Evolutionary conservation across 2,329 filamentous ascomycete species (phyloP).

Genomic region (Exserohilum rostratum): DNA sequence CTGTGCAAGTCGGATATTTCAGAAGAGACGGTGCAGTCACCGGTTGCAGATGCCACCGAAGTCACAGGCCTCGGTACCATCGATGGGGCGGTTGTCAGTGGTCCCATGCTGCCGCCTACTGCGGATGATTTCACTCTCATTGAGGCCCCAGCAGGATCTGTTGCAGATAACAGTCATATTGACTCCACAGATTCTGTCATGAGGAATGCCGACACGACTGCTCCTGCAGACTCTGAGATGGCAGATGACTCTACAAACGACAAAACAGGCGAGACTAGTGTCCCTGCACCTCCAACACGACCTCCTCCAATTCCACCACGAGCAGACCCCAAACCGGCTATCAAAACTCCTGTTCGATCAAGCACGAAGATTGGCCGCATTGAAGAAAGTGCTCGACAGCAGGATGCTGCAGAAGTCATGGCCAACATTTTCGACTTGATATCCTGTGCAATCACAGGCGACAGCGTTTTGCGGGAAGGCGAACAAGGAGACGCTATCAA

Average conservation of each 20-base stretch:
- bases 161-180: not conserved
- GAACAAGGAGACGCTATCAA: conserved; percentile 84
- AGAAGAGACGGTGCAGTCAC: conserved; percentile 43
- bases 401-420: conserved; percentile 96
- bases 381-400: conserved; percentile 70
- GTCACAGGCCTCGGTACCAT: conserved; percentile 50
- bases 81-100: conserved; percentile 52
- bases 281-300: conserved; percentile 50
- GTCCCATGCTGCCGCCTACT: conserved; percentile 52
- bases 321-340: conserved; percentile 35
- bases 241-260: conserved; percentile 29
- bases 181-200: conserved; percentile 2
- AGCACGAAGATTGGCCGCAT: conserved; percentile 54
- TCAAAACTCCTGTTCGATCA: conserved; percentile 9
- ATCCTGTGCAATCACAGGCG: conserved; percentile 82
- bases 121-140: not conserved
- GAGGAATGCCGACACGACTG: conserved; percentile 4
- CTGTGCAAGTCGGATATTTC: conserved; percentile 64
- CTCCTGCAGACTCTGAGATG: conserved; percentile 34
- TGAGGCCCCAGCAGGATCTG: conserved; percentile 1
- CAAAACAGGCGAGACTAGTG: conserved; percentile 20
- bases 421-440: conserved; percentile 88
- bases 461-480: conserved; percentile 68
- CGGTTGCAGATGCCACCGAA: conserved; percentile 54
- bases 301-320: conserved; percentile 67